Evolutionary conservation across 164 flowering plant species (phyloP), one percentile per base, ranked within the genome.

Genomic region (Tetrastigma voinierianum): DNA sequence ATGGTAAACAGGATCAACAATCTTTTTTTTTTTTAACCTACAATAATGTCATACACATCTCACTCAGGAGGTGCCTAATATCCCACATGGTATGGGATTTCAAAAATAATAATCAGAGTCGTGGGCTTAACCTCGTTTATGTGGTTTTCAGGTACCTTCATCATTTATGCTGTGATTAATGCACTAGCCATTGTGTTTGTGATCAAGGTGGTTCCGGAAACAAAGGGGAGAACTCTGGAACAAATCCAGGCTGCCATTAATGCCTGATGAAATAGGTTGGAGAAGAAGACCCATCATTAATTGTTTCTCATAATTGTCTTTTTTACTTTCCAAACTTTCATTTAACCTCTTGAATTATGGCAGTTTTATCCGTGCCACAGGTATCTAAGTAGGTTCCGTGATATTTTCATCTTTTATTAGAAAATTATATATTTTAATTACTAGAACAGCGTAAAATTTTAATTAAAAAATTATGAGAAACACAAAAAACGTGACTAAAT

Each of bases 161-260:
- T 80, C 61, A 53, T 85, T 16, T 87, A 83, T 64, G 91, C 77
- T n/a, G 85, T 58, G 25, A 69, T 84, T 49, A 83, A 85, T 62
- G 90, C 79, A 16, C 60, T 84, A 11, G 79, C 80, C n/a, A 76
- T 93, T 24, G n/a, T 90, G 17, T 93, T 91, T 59, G 75, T 91
- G 51, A 66, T 78, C 51, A 71, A 61, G 65, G 48, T 88, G 32
- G 89, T 94, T 16, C 98, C 98, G 8, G 97, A 91, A 81, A 94
- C 97, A 3, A 94, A 90, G 67, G 96, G 98, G 43, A 80, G 82
- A 68, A 88, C 90, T 43, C 81, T 90, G 59, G 97, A 94, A 72
- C 87, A 91, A 64, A 87, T 94, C 46, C 97, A 93, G 73, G 81
- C 86, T 21, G 74, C 88, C 61, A 78, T 90, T 46, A 86, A 71